phyloP scores from a whole-genome alignment of 1,139 yeast genomes.

The Insectozyma bohioensis region DNA sequence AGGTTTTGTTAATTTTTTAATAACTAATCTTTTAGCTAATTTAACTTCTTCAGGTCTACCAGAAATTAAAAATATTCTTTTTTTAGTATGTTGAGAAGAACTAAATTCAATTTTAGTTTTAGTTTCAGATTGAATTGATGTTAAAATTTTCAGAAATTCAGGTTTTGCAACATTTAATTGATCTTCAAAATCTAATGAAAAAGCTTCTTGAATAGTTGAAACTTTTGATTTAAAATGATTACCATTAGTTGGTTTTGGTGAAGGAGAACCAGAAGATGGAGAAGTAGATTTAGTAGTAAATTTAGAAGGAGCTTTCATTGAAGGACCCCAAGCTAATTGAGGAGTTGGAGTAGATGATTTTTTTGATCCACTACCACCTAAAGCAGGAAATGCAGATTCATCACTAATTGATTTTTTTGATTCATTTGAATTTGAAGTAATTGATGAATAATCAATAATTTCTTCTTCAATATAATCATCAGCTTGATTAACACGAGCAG shows the following conservation, averaged over 20 bases:
- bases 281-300: constrained; percentile 25
- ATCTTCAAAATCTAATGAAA: constrained; percentile 65
- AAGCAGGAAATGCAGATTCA: constrained; percentile 70
- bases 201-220: constrained; percentile 67
- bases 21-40: constrained; percentile 73
- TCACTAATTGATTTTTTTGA: constrained; percentile 41
- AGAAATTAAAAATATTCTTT: constrained; percentile 80
- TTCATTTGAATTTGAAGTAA: constrained; percentile 13
- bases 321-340: constrained; percentile 26
- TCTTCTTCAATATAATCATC: constrained; percentile 9
- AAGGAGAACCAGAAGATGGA: constrained; percentile 17
- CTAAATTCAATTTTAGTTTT: constrained; percentile 82
- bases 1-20: constrained; percentile 77
- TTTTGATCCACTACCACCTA: constrained; percentile 46
- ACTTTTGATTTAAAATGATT: constrained; percentile 20
- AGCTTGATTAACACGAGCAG: constrained; percentile 36
- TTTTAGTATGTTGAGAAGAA: constrained; percentile 70
- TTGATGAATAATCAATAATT: constrained; percentile 9
- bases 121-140: constrained; percentile 59
- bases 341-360: constrained; percentile 23
- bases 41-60: constrained; percentile 73
- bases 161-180: constrained; percentile 63
- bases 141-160: constrained; percentile 64
- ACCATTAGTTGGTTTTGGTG: constrained; percentile 18
- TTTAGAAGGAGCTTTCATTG: constrained; percentile 35